Evolutionary conservation across 2,329 filamentous ascomycete species (phyloP), one percentile per base, ranked within the genome.

Genomic region (Aspergillus ustus): DNA sequence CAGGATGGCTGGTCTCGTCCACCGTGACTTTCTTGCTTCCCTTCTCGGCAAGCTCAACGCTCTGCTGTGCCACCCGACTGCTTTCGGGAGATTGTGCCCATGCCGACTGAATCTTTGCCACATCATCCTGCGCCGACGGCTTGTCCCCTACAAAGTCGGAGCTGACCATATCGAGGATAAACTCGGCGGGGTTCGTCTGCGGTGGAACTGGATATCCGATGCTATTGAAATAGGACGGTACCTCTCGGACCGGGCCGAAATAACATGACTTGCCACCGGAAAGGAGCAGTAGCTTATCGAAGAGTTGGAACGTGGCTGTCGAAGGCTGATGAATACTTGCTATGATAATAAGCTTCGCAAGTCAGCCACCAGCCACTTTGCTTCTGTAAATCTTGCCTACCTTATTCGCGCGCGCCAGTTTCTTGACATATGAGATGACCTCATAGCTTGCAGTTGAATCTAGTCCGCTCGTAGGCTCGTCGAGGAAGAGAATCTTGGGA

Each of bases 241-340:
- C 82, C 2, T 79, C 78, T 7, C 74, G 64, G 1, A 91, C 79
- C 0, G 86, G 79, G 0, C 92, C 92, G 65, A 89, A 91, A 76
- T 93, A 96, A 66, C 89, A 89, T 0, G 88, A 86, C 59, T 83
- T 85, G 19, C 91, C 92, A 3, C 79, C 80, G 0, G 91, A 93
- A 0, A 96, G 82, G 1, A 96, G 83, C 43, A 91, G 79, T 0
- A 96, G 80, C 72, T 91, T 91, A 73, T 96, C 91, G 67, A 96
- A 96, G 13, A 93, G 84, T 64, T 89, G 84, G 69, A 92, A 96
- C 0, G 90, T 93, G 0, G 88, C 84, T 0, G 91, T 91, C 0
- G 91, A 94, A 0, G 92, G 92, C 72, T 96, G 92, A 73, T 96
- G 92, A 63, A 96, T 95, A 44, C 89, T 92, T 4, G 90, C 90